These are phyloP conservation scores for Ceratocystis huliohia DNA, from an alignment of 2,329 filamentous ascomycete genomes.

Conservation along the genomic window DNA sequence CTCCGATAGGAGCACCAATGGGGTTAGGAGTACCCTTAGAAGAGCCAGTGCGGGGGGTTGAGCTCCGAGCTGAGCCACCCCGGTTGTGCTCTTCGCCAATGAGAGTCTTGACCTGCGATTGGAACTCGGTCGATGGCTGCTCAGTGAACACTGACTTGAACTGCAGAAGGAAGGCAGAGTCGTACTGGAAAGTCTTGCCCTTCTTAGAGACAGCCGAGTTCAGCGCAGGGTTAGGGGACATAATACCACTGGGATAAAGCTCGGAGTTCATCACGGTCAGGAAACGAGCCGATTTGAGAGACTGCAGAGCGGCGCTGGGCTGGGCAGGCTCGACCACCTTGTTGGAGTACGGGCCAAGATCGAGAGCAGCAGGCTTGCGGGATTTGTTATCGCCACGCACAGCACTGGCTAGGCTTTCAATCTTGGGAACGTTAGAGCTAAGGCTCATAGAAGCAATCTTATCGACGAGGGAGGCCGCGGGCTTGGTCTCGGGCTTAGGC, in stretches of 20 bases:
- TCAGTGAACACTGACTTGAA: slow-evolving; percentile 95
- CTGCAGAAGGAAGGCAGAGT: slow-evolving; percentile 87
- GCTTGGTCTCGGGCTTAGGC: slow-evolving; percentile 5
- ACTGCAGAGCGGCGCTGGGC: slow-evolving; percentile 85
- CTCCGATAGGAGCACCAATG: slow-evolving; percentile 44
- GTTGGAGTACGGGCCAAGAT: slow-evolving; percentile 67
- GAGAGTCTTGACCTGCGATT: slow-evolving; percentile 72
- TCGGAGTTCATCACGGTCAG: slow-evolving; percentile 65
- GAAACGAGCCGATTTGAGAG: slow-evolving; percentile 82
- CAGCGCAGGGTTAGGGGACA: slow-evolving; percentile 80
- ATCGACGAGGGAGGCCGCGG: slow-evolving; percentile 28
- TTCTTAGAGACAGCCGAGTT: slow-evolving; percentile 71
- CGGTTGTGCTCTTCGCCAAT: slow-evolving; percentile 51
- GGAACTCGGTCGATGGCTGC: slow-evolving; percentile 89
- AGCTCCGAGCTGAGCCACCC: slow-evolving; percentile 40
- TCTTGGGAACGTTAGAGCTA: slow-evolving; percentile 38
- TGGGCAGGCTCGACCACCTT: slow-evolving; percentile 83
- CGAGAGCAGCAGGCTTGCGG: slow-evolving; percentile 73
- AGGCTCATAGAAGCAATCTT: slow-evolving; percentile 43
- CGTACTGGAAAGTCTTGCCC: slow-evolving; percentile 79
- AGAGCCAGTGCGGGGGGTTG: slow-evolving; percentile 45
- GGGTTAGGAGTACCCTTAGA: slow-evolving; percentile 30
- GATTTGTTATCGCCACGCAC: slow-evolving; percentile 41
- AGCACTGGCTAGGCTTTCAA: slow-evolving; percentile 32
- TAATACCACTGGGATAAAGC: slow-evolving; percentile 71